Evolutionary conservation across 1,139 yeast genomes (phyloP), one percentile per base, ranked within the genome.

Genomic region (Spencermartinsiella ligniputridi): DNA sequence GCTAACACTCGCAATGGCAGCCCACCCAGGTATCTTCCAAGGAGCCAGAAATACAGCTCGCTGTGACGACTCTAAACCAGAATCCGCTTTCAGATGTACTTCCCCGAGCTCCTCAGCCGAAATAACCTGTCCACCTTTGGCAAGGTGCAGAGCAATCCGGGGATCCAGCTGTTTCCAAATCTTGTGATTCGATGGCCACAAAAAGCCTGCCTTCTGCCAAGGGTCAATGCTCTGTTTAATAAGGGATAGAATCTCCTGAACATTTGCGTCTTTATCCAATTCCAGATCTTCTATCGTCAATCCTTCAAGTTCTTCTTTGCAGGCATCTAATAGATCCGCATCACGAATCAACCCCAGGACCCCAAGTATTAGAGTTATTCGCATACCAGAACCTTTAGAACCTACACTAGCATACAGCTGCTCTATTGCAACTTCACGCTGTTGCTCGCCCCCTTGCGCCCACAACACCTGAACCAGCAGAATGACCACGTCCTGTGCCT

Each of bases 381-480:
- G 61, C 38, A 87, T 66, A 1, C 87, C 76, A 1, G 84, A 71
- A 0, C 94, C 95, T 45, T 77, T 66, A 12, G 68, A 71, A 49
- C 77, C 83, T 39, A 89, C 78, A 56, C 75, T 79, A 11, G 76
- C 72, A 56, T 61, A 68, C 13, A 69, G 56, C 54, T 68, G 70
- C 35, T 69, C 71, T 42, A 87, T 60, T 0, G 96, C 95, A 1
- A 90, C 92, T 52, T 81, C 85, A 47, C 79, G 81, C 5, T 92
- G 81, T n/a, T 82, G 90, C 2, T 55, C 58, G 0, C 81, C 76
- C 6, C 81, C 83, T 47, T 78, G 78, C 1, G 88, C 86, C 70
- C 84, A 83, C 43, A 92, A 71, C 1, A 89, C 83, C 58, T 88
- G 95, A 0, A 95, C 79, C 21, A 87, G 74, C 33, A 92, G 67